Percentiles rank a stretch among this genome's conserved stretches.
Conservation (phyloP, 257 asterid genomes). For the Gynochthodes officinalis region DNA sequence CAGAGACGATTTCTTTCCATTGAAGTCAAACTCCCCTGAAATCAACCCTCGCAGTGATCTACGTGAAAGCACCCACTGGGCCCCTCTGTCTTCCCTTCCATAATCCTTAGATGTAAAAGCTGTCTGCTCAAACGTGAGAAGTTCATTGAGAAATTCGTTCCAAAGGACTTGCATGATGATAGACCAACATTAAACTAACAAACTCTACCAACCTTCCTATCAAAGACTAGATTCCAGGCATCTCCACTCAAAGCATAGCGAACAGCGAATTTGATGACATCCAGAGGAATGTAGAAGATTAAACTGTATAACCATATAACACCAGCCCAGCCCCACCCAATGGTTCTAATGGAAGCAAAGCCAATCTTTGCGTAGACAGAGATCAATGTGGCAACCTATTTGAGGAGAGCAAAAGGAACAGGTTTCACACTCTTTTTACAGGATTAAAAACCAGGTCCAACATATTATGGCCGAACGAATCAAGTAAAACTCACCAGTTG, state of each 20-base stretch:
- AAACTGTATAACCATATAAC: conserved; percentile 36
- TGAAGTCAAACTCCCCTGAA: conserved; percentile 16
- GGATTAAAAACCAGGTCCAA: background rate
- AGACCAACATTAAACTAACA: background rate
- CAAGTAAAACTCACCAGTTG: conserved; percentile 22
- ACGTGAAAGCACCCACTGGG: conserved; percentile 24
- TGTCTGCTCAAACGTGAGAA: conserved; percentile 14
- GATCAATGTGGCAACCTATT: conserved; percentile 29
- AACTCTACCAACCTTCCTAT: conserved; percentile 26
- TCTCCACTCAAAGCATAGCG: conserved; percentile 30
- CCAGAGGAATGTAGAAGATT: conserved; percentile 27
- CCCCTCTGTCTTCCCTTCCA: conserved; percentile 26
- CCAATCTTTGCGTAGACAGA: conserved; percentile 26
- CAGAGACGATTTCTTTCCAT: conserved; percentile 16
- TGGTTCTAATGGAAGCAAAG: conserved; percentile 29
- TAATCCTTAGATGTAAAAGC: conserved; percentile 26
- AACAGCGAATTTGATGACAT: conserved; percentile 23
- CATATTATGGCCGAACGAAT: too few relatives aligned
- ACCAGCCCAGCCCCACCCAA: conserved; percentile 39
- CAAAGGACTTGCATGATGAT: background rate
- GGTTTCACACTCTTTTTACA: background rate
- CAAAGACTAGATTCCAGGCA: conserved; percentile 32
- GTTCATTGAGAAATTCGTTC: background rate
- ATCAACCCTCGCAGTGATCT: conserved; percentile 18
- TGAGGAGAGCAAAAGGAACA: background rate